Conservation (phyloP, 2,329 filamentous ascomycete genomes). For the Sclerotinia nivalis region DNA sequence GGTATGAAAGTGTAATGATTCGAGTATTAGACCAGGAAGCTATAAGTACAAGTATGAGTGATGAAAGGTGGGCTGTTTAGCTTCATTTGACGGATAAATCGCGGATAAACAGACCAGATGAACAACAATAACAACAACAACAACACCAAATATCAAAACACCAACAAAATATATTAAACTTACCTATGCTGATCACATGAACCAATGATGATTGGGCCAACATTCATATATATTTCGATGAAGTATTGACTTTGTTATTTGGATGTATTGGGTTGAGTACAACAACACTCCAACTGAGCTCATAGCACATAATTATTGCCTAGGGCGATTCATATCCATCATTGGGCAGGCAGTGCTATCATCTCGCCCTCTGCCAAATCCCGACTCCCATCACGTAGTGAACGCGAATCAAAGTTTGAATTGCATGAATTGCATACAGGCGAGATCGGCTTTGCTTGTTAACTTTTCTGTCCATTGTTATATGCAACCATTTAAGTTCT, state of each 20-base stretch:
- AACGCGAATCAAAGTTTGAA: not conserved
- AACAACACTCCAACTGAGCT: not conserved
- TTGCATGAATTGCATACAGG: not conserved
- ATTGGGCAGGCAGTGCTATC: too few relatives aligned
- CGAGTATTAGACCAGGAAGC: conserved; percentile 2
- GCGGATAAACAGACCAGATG: not conserved
- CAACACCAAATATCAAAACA: not conserved
- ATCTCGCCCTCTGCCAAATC: too few relatives aligned
- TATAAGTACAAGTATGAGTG: not conserved
- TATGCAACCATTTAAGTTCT: too few relatives aligned
- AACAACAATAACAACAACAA: not conserved
- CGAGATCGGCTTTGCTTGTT: not conserved
- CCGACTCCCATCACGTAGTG: too few relatives aligned
- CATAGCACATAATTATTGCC: too few relatives aligned
- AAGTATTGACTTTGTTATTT: not conserved
- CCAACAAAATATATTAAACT: not conserved
- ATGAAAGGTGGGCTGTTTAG: conserved; percentile 21
- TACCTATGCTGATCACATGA: not conserved
- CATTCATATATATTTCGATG: not conserved
- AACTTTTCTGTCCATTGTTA: too few relatives aligned
- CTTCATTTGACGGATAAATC: conserved; percentile 14
- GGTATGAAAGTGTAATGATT: not conserved
- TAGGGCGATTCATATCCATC: too few relatives aligned
- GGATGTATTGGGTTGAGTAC: too few relatives aligned
- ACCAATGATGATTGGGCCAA: not conserved